A percentile compares a stretch with the other conserved stretches of the same genome.
These are phyloP conservation scores for Ganoderma multipileum DNA, from an alignment of 1,284 basidiomycete genomes.

Conservation along the genomic window DNA sequence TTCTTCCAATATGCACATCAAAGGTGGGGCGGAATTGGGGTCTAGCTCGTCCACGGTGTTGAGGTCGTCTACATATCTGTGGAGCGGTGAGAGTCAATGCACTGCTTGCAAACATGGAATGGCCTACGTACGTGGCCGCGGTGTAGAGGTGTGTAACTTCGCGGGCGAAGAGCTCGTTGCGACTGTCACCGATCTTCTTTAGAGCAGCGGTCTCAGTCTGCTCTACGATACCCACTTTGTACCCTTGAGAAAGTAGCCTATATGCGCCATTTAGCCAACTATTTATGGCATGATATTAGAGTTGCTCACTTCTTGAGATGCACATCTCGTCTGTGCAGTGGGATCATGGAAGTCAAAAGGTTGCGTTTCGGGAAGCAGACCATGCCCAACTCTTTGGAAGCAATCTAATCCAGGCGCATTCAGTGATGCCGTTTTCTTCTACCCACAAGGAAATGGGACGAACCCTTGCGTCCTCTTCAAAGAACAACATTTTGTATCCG, in stretches of 20 bases:
- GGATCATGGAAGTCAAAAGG: conserved; percentile 85
- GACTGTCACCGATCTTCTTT: conserved; percentile 89
- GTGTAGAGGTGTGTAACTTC: conserved; percentile 87
- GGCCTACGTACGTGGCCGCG: conserved; percentile 77
- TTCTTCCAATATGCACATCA: conserved; percentile 81
- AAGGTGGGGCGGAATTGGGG: conserved; percentile 58
- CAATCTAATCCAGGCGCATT: conserved; percentile 57
- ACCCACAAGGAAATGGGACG: conserved; percentile 11
- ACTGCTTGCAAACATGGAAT: not conserved
- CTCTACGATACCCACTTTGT: conserved; percentile 92
- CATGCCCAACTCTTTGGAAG: conserved; percentile 85
- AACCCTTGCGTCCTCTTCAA: conserved; percentile 88
- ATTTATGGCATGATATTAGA: not conserved
- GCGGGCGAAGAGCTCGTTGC: conserved; percentile 84
- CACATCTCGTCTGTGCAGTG: conserved; percentile 80
- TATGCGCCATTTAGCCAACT: not conserved
- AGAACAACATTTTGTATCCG: conserved; percentile 91
- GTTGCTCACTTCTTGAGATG: conserved; percentile 84
- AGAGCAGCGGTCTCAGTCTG: conserved; percentile 96
- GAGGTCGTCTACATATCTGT: conserved; percentile 77
- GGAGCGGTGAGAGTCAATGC: not conserved
- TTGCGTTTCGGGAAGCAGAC: conserved; percentile 81
- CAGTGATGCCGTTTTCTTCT: not conserved
- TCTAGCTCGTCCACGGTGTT: conserved; percentile 74
- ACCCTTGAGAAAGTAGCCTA: conserved; percentile 85